Evolutionary conservation across 495 filamentous ascomycete species (phyloP), one percentile per base, ranked within the genome.

Genomic region (Penicillium malachiteum): DNA sequence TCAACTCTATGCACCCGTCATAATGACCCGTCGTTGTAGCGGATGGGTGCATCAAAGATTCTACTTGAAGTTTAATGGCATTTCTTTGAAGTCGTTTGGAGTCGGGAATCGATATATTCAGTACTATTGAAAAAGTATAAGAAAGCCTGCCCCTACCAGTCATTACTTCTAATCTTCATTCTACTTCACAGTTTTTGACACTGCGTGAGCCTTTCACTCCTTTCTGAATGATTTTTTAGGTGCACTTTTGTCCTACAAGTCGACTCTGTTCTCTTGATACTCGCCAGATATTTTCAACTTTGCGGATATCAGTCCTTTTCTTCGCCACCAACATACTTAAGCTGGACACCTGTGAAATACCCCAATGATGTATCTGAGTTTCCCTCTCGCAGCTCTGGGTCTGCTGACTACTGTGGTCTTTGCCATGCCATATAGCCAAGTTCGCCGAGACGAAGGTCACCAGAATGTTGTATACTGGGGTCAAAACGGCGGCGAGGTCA

Each of bases 401-500:
- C 8, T 13, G 8, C 12, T 37, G 12, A 5, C 12, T 13, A 37
- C 34, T 37, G 12, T 13, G 34, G 34, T 37, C 8, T 10, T 5
- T 37, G 2, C 34, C 5, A 5, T 37, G 9, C 34, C 8, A 10
- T 5, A 37, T 37, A 26, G 34, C 34, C 8, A 37, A 37, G 5
- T 37, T 5, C 34, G 34, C 5, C 34, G 45, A 7, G 26, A 7
- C 31, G n/a, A 32, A n/a, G 45, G 26, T 11, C 13, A 26, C 31
- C 62, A 70, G 41, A 75, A 68, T 33, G 74, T 74, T 8, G 74
- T 74, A 12, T 77, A 77, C 56, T 77, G 74, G 74, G 74, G 74
- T 8, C 73, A 76, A 55, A 73, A 77, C 39, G 66, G 72, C 13
- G 69, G 70, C 17, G 66, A 67, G 11, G 71, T 69, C 1, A 58